phyloP scores from a whole-genome alignment of 1,284 basidiomycete genomes.

The Pseudozyma hubeiensis region DNA sequence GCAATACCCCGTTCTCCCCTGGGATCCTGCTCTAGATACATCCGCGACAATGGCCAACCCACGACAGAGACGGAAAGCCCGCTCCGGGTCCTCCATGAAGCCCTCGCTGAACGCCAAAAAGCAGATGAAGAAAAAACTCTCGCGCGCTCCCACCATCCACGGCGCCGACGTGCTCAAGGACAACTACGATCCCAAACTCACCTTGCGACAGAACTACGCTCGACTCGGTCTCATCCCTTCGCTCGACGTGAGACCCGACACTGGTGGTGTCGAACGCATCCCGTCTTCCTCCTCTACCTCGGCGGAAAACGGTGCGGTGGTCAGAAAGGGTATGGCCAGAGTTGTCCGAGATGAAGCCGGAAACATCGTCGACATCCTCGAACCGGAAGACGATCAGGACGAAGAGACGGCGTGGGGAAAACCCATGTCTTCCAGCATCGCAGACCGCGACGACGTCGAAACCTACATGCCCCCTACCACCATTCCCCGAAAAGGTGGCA shows the following conservation, averaged over 20 bases:
- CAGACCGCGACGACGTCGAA: conserved; percentile 26
- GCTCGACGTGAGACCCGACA: conserved; percentile 34
- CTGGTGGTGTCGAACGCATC: conserved; percentile 44
- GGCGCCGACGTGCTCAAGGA: conserved; percentile 85
- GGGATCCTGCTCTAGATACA: no score
- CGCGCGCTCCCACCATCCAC: conserved; percentile 74
- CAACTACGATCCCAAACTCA: conserved; percentile 88
- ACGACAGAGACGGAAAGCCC: conserved; percentile 83
- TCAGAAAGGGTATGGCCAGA: conserved; percentile 79
- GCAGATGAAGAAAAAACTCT: conserved; percentile 77
- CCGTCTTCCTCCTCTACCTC: not conserved
- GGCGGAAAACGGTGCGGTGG: not conserved
- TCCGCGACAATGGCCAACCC: conserved; percentile 83
- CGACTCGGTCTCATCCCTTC: conserved; percentile 78
- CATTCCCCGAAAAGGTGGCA: not conserved
- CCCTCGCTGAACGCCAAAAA: conserved; percentile 78
- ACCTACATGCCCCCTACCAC: conserved; percentile 18
- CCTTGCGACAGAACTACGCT: conserved; percentile 90
- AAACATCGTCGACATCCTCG: conserved; percentile 80
- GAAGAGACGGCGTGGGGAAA: conserved; percentile 69
- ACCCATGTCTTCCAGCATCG: conserved; percentile 33
- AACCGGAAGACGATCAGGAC: conserved; percentile 74
- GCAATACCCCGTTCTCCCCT: no score
- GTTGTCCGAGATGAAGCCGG: conserved; percentile 87
- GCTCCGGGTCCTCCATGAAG: conserved; percentile 72